These are phyloP conservation scores for Phytophthora colocasiae DNA, from an alignment of 352 stramenopile genomes.

Conservation along the genomic window DNA sequence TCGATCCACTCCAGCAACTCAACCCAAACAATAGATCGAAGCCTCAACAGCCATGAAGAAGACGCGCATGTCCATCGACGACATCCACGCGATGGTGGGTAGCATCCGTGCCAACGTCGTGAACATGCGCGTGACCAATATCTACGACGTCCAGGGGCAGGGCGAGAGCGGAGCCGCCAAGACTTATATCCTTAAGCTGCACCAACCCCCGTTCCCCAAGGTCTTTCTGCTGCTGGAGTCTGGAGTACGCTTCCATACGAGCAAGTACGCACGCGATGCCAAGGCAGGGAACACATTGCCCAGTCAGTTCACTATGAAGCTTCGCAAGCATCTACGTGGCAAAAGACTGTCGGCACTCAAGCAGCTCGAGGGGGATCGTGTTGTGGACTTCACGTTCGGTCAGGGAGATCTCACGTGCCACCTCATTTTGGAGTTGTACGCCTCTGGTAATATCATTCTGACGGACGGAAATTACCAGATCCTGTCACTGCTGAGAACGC, in stretches of 20 bases:
- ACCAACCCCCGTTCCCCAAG: constrained; percentile 90
- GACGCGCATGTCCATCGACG: constrained; percentile 88
- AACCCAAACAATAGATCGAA: background rate
- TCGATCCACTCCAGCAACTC: constrained; percentile 3
- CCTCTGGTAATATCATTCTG: constrained; percentile 97
- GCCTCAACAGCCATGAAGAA: constrained; percentile 68
- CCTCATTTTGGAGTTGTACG: constrained; percentile 98
- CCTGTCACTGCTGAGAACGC: constrained; percentile 94
- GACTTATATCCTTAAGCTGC: constrained; percentile 95
- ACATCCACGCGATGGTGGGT: constrained; percentile 89
- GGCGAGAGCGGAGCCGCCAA: constrained; percentile 90
- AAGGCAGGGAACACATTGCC: constrained; percentile 80
- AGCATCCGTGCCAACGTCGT: constrained; percentile 87
- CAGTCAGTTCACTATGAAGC: constrained; percentile 97
- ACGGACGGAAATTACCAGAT: constrained; percentile 96
- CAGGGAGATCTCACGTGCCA: constrained; percentile 90
- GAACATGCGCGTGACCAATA: constrained; percentile 95
- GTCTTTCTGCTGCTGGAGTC: constrained; percentile 96
- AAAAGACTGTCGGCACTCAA: constrained; percentile 93
- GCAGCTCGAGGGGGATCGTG: constrained; percentile 96
- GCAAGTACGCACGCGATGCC: constrained; percentile 83
- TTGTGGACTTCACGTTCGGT: constrained; percentile 97
- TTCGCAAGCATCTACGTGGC: constrained; percentile 96
- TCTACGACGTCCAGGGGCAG: constrained; percentile 93
- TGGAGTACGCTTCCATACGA: constrained; percentile 97